Conservation (phyloP, 2,329 filamentous ascomycete species). For the Ophiocordyceps australis region DNA sequence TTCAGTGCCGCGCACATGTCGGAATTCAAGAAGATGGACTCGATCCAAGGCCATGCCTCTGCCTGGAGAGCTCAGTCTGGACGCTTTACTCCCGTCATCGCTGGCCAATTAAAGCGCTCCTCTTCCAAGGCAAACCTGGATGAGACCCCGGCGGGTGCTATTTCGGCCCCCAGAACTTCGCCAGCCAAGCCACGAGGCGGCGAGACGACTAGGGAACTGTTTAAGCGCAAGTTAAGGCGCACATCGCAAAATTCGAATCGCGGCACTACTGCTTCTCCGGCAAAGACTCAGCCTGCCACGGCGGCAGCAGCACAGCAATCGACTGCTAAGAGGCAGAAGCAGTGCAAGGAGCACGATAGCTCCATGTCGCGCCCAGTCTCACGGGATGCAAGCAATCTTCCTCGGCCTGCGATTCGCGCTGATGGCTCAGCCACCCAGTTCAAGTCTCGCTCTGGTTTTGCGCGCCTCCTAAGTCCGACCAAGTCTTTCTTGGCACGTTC, state of each 20-base stretch:
- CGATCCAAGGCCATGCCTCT: conserved; percentile 74
- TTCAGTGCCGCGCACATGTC: conserved; percentile 77
- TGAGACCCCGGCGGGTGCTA: conserved; percentile 13
- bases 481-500: conserved; percentile 50
- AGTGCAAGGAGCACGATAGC: conserved; percentile 47
- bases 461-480: conserved; percentile 57
- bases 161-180: conserved; percentile 29
- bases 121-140: conserved; percentile 27
- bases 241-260: conserved; percentile 13
- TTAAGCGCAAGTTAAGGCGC: conserved; percentile 17
- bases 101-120: conserved; percentile 17
- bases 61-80: conserved; percentile 45
- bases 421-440: conserved; percentile 10
- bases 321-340: conserved; percentile 54
- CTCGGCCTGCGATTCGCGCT: conserved; percentile 24
- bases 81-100: conserved; percentile 28
- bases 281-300: conserved; percentile 4
- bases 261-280: conserved; percentile 5
- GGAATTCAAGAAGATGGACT: conserved; percentile 95
- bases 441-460: conserved; percentile 28
- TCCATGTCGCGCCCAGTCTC: conserved; percentile 45
- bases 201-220: conserved; percentile 25
- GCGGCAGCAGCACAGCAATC: conserved; percentile 3
- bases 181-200: conserved; percentile 46
- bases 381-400: conserved; percentile 13